Conservation (phyloP, 2,329 filamentous ascomycete genomes). For the Botrytis cinerea region DNA sequence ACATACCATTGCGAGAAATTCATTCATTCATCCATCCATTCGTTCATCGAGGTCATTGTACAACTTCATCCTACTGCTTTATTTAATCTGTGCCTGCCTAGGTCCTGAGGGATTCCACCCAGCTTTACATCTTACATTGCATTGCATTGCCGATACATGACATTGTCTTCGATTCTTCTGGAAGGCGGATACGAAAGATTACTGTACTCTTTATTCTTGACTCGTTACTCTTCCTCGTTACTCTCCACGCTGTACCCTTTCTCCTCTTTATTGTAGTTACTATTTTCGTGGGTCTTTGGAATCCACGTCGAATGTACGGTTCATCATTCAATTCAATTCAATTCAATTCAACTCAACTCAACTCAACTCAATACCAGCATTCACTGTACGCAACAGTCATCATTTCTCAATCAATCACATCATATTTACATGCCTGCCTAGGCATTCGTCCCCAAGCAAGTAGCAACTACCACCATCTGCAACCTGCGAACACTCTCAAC, state of each 20-base stretch:
- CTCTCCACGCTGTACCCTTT: background rate
- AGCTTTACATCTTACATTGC: background rate
- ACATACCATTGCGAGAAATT: too few relatives aligned
- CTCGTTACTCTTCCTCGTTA: background rate
- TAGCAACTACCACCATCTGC: slow-evolving; percentile 19
- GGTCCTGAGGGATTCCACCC: background rate
- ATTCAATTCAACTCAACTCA: background rate
- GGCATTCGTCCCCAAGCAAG: background rate
- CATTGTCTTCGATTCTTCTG: slow-evolving; percentile 9
- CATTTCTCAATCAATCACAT: slow-evolving; percentile 5
- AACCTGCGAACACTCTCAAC: slow-evolving; percentile 9
- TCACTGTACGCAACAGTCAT: background rate
- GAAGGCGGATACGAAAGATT: slow-evolving; percentile 6
- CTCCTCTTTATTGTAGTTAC: background rate
- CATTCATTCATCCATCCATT: background rate
- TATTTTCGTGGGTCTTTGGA: background rate
- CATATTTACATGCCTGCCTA: background rate
- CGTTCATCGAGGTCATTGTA: background rate
- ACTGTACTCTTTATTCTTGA: background rate
- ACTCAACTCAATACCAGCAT: background rate
- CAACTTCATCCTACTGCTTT: background rate
- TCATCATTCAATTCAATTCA: background rate
- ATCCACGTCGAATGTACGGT: background rate
- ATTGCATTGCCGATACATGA: background rate
- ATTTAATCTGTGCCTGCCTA: background rate